Evolutionary conservation across 108 stramenopile genomes (phyloP).

Genomic region (Seminavis robusta): DNA sequence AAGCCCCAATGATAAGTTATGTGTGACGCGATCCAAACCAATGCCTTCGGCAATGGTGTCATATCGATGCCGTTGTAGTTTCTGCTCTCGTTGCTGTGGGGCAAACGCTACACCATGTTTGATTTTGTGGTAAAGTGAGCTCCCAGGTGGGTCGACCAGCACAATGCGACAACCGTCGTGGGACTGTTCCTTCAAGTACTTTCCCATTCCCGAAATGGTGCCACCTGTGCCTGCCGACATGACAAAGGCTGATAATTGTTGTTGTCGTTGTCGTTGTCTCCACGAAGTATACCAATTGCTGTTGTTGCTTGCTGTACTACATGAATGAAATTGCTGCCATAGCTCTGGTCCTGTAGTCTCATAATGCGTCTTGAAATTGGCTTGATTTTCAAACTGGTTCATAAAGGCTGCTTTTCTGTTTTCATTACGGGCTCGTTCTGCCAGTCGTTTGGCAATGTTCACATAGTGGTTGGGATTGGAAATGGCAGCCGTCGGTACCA

Average conservation of each 20-base stretch:
- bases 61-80: constrained; percentile 85
- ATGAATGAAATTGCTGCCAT: constrained; percentile 8
- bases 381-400: constrained; percentile 94
- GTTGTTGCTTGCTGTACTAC: not conserved
- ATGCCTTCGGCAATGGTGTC: constrained; percentile 96
- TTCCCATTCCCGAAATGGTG: constrained; percentile 89
- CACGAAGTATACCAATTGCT: not conserved
- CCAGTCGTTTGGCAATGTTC: constrained; percentile 73
- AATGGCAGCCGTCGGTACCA: constrained; percentile 85
- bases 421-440: constrained; percentile 21
- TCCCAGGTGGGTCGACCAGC: constrained; percentile 93
- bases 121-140: constrained; percentile 82
- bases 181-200: constrained; percentile 67
- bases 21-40: constrained; percentile 92
- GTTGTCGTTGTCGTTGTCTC: constrained; percentile 43
- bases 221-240: constrained; percentile 98
- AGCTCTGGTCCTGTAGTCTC: constrained; percentile 89
- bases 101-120: constrained; percentile 91
- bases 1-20: constrained; percentile 78
- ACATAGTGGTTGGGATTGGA: constrained; percentile 95
- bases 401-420: constrained; percentile 76
- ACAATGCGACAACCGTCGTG: constrained; percentile 42
- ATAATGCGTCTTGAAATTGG: constrained; percentile 87
- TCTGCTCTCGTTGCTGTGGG: constrained; percentile 76
- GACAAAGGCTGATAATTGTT: constrained; percentile 84